Evolutionary conservation across 495 filamentous ascomycete species (phyloP).

Genomic region (Penicillium soppii): DNA sequence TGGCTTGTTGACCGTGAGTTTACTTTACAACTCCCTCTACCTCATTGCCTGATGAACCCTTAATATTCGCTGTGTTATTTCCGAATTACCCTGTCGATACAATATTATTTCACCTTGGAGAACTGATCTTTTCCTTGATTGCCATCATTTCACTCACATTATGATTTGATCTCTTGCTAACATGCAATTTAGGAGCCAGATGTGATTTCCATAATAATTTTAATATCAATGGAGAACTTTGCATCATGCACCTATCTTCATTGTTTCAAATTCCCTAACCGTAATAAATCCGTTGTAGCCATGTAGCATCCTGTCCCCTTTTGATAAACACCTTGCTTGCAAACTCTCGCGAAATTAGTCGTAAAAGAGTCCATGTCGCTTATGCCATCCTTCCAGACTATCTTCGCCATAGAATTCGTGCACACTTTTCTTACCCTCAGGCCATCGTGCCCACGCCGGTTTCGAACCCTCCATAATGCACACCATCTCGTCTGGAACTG

Average conservation of each 20-base stretch:
- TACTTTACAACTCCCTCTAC: constrained; percentile 1
- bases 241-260: neutral
- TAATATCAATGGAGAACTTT: constrained; percentile 8
- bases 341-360: constrained; percentile 21
- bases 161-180: constrained; percentile 21
- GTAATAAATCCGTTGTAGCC: too few relatives aligned
- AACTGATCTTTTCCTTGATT: constrained; percentile 63
- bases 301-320: constrained; percentile 2
- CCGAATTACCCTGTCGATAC: constrained; percentile 74
- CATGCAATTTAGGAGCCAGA: constrained; percentile 13
- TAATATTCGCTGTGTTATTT: constrained; percentile 78
- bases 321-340: neutral
- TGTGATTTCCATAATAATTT: neutral
- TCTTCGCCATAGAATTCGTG: constrained; percentile 39
- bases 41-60: constrained; percentile 62
- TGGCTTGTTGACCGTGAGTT: constrained; percentile 26
- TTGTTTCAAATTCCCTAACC: neutral
- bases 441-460: constrained; percentile 51
- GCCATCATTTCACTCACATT: constrained; percentile 17
- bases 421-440: constrained; percentile 50
- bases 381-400: constrained; percentile 56
- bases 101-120: constrained; percentile 84
- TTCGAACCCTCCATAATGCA: constrained; percentile 50
- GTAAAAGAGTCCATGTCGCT: constrained; percentile 40
- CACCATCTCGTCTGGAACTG: constrained; percentile 52